Evolutionary conservation across 768 basidiomycete genomes (phyloP), one percentile per base, ranked within the genome.

Genomic region (Cytidiella melzeri): DNA sequence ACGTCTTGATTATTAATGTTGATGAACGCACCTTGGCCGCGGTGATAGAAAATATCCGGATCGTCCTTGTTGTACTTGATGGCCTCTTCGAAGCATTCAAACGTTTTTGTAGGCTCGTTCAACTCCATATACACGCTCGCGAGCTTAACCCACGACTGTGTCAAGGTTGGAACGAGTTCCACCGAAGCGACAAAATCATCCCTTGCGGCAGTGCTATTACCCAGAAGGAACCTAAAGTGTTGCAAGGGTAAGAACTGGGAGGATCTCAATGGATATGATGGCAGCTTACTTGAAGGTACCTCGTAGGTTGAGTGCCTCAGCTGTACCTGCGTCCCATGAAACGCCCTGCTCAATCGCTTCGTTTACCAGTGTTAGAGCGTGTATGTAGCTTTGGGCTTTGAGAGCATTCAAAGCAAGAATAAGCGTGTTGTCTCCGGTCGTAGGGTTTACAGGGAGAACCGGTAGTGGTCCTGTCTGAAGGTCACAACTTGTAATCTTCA

Each of bases 101-200:
- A 93, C 1, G 95, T 88, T 55, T 80, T 81, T 18, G 73, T 69
- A 11, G 88, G 77, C 54, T 92, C 80, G 36, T 85, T 84, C 59
- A 94, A 84, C 64, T 99, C 96, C 95, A 99, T 98, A 67, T 94
- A 76, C 34, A 98, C 93, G 58, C 87, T 91, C 12, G 95, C 96
- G 53, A 98, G 83, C 77, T 99, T 99, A 57, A 99, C 93, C 65
- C 91, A 79, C 56, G 82, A 87, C 68, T 97, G 95, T 0, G 91
- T 92, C 58, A 83, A 81, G 38, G 69, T 70, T 12, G 78, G 89
- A 50, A 73, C 65, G 25, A 95, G 68, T 45, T 75, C 69, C 47
- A 95, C 72, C 40, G 86, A 86, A 58, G 85, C 80, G 40, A 86
- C 77, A 28, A 98, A 72, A 65, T 98, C 95, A 2, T 67, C 74